A percentile compares a stretch with the other conserved stretches of the same genome.
Conservation (phyloP, 768 basidiomycete species). For the Leccinum uliginosum region DNA sequence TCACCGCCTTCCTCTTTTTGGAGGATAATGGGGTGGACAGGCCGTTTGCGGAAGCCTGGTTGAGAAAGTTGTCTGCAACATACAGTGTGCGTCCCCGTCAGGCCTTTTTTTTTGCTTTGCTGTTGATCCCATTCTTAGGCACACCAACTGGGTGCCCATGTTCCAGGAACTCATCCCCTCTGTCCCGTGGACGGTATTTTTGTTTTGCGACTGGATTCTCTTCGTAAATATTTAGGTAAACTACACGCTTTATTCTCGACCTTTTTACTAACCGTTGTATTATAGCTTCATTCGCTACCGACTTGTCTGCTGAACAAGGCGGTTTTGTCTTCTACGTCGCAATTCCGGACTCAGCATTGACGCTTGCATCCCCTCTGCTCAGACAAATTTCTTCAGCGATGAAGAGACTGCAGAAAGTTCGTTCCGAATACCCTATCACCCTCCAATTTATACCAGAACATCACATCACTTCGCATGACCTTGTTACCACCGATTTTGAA, state of each 20-base stretch:
- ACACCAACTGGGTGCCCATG: conserved; percentile 56
- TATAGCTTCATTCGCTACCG: conserved; percentile 48
- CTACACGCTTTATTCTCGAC: background rate
- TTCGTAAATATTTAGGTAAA: conserved; percentile 64
- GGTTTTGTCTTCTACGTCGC: conserved; percentile 67
- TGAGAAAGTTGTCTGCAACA: conserved; percentile 44
- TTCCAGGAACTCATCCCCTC: conserved; percentile 43
- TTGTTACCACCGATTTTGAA: conserved; percentile 30
- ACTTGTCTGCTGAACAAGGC: conserved; percentile 34
- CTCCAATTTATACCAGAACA: conserved; percentile 75
- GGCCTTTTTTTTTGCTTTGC: background rate
- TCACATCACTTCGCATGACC: conserved; percentile 39
- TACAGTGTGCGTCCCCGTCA: conserved; percentile 51
- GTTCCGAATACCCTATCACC: conserved; percentile 46
- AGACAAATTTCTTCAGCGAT: conserved; percentile 64
- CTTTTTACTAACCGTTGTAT: conserved; percentile 1
- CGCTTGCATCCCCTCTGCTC: conserved; percentile 61
- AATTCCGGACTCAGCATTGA: conserved; percentile 55
- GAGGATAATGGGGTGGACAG: conserved; percentile 55
- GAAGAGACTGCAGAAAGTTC: conserved; percentile 50
- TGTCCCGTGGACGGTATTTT: conserved; percentile 56
- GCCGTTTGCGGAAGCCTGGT: conserved; percentile 53
- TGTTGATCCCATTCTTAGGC: conserved; percentile 38
- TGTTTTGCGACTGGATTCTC: conserved; percentile 61
- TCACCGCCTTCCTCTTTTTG: conserved; percentile 63